Conservation (phyloP, 2,329 filamentous ascomycete species). For the Colletotrichum zoysiae region DNA sequence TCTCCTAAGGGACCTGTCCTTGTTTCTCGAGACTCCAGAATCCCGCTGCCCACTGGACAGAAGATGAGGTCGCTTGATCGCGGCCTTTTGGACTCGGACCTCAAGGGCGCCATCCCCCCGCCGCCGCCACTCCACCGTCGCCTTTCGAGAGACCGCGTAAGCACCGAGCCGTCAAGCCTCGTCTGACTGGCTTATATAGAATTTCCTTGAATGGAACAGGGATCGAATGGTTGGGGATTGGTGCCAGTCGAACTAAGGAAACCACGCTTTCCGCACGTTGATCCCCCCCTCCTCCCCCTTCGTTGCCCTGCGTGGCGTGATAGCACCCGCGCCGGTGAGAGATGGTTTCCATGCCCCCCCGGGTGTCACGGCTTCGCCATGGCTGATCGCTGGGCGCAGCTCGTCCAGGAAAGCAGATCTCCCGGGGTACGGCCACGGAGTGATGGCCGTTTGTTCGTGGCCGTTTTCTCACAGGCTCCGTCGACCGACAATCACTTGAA, state of each 20-base stretch:
- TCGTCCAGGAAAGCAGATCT: constrained; percentile 21
- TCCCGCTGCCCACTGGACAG: neutral
- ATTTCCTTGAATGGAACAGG: neutral
- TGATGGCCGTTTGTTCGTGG: neutral
- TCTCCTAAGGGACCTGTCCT: neutral
- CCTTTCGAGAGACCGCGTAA: constrained; percentile 15
- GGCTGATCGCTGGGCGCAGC: constrained; percentile 36
- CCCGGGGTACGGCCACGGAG: constrained; percentile 1
- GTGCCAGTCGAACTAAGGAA: neutral
- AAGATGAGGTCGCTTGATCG: neutral
- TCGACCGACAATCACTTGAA: constrained; percentile 6
- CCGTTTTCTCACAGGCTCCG: neutral
- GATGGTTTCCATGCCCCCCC: constrained; percentile 24
- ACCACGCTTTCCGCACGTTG: constrained; percentile 9
- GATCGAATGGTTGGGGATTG: no score
- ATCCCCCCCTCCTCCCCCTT: neutral
- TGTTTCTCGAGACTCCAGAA: neutral
- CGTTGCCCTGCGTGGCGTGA: constrained; percentile 7
- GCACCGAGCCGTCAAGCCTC: constrained; percentile 14
- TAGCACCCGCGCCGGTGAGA: constrained; percentile 21
- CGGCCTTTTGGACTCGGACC: neutral
- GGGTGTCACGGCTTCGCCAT: constrained; percentile 29
- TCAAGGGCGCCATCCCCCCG: neutral
- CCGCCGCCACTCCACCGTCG: constrained; percentile 22
- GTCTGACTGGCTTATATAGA: neutral